phyloP scores from a whole-genome alignment of 495 filamentous ascomycete genomes.

The Lasiosphaeria miniovina region DNA sequence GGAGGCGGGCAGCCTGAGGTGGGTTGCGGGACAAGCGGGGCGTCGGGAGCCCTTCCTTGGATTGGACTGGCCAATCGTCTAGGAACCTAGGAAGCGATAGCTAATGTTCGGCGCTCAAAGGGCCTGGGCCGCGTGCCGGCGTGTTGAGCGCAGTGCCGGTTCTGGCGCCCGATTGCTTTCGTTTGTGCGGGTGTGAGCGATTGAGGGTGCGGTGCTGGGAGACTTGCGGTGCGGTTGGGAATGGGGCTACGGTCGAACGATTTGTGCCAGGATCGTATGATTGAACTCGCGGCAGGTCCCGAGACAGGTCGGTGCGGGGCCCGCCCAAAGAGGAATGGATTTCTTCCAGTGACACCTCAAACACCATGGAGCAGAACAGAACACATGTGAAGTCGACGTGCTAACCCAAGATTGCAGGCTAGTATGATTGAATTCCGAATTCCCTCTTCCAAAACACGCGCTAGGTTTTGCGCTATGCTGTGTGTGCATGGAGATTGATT shows the following conservation, averaged over 20 bases:
- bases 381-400: too few species aligned
- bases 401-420: too few species aligned
- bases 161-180: background rate
- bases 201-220: constrained; percentile 10
- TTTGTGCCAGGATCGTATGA: constrained; percentile 31
- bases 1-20: background rate
- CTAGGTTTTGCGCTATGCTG: too few species aligned
- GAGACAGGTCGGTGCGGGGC: constrained; percentile 8
- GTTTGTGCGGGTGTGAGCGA: background rate
- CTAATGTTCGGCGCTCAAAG: background rate
- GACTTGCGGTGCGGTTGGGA: constrained; percentile 12
- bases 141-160: background rate
- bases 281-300: constrained; percentile 19
- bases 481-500: too few species aligned
- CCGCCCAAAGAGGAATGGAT: background rate
- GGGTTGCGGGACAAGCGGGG: constrained; percentile 2
- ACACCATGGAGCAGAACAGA: too few species aligned
- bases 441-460: too few species aligned
- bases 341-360: too few species aligned
- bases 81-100: background rate
- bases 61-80: background rate
- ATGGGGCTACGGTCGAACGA: constrained; percentile 30
- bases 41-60: background rate
- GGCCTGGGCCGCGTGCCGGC: background rate
- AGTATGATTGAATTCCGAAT: too few species aligned